Evolutionary conservation across 1,139 yeast genomes (phyloP).

Genomic region (Geotrichum fermentans): DNA sequence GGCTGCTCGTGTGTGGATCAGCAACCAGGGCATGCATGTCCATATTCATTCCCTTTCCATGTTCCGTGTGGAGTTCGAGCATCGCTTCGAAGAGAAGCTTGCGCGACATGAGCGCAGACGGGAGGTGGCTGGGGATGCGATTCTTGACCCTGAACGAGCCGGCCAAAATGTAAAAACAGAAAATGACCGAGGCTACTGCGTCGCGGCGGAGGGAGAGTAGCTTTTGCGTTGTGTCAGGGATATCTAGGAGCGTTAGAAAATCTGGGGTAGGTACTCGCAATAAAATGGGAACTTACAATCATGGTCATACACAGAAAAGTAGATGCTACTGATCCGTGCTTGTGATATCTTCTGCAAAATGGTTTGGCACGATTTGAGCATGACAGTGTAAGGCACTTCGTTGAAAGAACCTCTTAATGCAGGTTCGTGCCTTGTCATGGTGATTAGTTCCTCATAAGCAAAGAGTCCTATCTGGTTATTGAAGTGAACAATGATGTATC

Average conservation of each 20-base stretch:
- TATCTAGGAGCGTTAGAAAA: slow-evolving; percentile 22
- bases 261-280: too few species aligned
- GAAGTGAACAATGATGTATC: too few species aligned
- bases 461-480: slow-evolving; percentile 32
- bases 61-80: slow-evolving; percentile 31
- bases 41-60: background rate
- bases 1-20: background rate
- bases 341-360: slow-evolving; percentile 44
- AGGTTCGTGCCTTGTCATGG: slow-evolving; percentile 41
- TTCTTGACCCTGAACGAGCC: slow-evolving; percentile 42
- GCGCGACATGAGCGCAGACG: slow-evolving; percentile 44
- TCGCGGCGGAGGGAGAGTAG: slow-evolving; percentile 45
- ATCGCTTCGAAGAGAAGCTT: slow-evolving; percentile 44
- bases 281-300: slow-evolving; percentile 8
- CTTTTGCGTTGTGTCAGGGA: slow-evolving; percentile 38
- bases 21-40: background rate
- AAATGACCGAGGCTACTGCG: slow-evolving; percentile 45
- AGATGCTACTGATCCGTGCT: slow-evolving; percentile 46
- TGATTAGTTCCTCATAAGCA: slow-evolving; percentile 41
- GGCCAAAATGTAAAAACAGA: slow-evolving; percentile 41
- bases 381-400: slow-evolving; percentile 27
- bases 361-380: slow-evolving; percentile 40
- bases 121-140: slow-evolving; percentile 43
- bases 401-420: slow-evolving; percentile 31
- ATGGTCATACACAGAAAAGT: slow-evolving; percentile 44